A percentile compares a stretch with the other conserved stretches of the same genome.
phyloP scores from a whole-genome alignment of 2,329 filamentous ascomycete species.

The Dryadomyces sulphureus region DNA sequence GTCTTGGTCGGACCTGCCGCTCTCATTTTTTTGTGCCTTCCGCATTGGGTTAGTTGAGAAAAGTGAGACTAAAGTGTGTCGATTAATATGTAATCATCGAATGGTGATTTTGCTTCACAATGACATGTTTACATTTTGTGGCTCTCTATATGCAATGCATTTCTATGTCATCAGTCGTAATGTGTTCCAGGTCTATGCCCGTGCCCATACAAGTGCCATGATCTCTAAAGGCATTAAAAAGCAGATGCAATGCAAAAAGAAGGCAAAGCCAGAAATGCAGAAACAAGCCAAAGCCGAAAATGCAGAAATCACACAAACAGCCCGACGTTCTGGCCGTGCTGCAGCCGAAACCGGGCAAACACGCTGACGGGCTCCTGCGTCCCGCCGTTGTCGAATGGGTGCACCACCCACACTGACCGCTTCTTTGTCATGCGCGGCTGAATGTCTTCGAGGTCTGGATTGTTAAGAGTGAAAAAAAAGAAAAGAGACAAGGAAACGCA shows the following conservation, averaged over 20 bases:
- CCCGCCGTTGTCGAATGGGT: conserved; percentile 14
- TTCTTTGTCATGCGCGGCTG: conserved; percentile 6
- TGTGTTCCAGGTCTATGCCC: neutral
- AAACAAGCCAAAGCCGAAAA: neutral
- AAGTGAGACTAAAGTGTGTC: too few relatives aligned
- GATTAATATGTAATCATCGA: too few relatives aligned
- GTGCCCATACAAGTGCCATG: neutral
- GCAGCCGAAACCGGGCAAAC: conserved; percentile 13
- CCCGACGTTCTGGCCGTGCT: conserved; percentile 12
- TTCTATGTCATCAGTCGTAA: neutral
- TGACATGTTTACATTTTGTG: too few relatives aligned
- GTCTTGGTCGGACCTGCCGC: too few relatives aligned
- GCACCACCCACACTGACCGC: conserved; percentile 17
- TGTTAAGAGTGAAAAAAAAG: neutral
- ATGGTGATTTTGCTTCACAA: too few relatives aligned
- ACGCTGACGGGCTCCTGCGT: conserved; percentile 12
- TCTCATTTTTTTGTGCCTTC: too few relatives aligned
- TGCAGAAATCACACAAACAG: conserved; percentile 11
- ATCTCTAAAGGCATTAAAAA: neutral
- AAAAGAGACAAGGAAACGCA: neutral
- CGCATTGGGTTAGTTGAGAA: too few relatives aligned
- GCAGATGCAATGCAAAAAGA: neutral
- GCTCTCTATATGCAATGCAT: too few relatives aligned
- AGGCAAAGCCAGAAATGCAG: neutral
- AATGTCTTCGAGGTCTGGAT: conserved; percentile 1